Base-by-base conservation (phyloP, 2,329 filamentous ascomycete species). In the Didymella pomorum region DNA sequence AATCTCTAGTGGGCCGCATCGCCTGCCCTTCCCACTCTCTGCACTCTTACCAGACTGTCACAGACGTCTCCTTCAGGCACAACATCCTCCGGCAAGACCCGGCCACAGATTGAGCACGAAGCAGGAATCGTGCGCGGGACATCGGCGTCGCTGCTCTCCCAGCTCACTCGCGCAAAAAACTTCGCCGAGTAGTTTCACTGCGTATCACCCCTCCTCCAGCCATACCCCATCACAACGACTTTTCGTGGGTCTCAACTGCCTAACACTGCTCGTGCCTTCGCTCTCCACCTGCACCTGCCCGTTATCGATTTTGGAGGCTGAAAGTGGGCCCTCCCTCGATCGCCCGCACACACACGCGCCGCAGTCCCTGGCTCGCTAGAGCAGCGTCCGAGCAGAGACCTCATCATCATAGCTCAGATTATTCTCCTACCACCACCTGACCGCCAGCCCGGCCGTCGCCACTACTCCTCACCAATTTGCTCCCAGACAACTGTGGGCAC, bases 321-420 rank as follows among this genome's bases (percentile, higher is more conserved):
- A 75, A 73, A 65, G 56, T 73, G 72, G 72, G 70, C 68, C 71
- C 46, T 66, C 61, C 69, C 44, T 68, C 62, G 71, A 73, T 73
- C 72, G 41, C 56, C 50, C 50, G 50, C 56, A 54, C 55, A 49
- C 56, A 50, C 50, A 46, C 50, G 56, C 73, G 69, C 72, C 73
- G 47, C 60, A 68, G 64, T 68, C 69, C 72, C 72, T 74, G 66
- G 70, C 71, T 56, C 68, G 56, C 56, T 58, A 58, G 56, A 58
- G 45, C 16, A 41, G 37, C 45, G 56, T 49, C 56, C 56, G 56
- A 58, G 56, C 56, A 58, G 41, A 58, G 56, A 28, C 56, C 50
- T 54, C 49, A 58, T 44, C 56, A 54, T 55, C 50, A 54, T 59
- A 60, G 56, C 56, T 55, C 28, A 51, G 52, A 37, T 39, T 55